Conservation (phyloP, 2,329 filamentous ascomycete species). For the Knufia fluminis region DNA sequence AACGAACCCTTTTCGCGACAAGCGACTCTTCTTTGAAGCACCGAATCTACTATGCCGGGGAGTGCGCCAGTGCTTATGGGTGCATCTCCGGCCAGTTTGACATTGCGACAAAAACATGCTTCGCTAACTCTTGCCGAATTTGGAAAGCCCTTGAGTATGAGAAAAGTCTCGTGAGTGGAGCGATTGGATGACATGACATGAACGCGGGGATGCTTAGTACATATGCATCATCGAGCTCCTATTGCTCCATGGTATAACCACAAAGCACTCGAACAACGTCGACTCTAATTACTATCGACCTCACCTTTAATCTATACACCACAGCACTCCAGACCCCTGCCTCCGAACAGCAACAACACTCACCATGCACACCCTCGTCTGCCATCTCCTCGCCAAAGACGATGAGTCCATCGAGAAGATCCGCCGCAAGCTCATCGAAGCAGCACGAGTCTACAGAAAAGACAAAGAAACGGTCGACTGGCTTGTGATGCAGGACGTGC, state of each 20-base stretch:
- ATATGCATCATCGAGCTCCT: too few relatives aligned
- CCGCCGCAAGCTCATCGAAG: conserved; percentile 63
- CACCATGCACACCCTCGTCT: conserved; percentile 22
- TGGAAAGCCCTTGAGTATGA: not conserved
- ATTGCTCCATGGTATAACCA: too few relatives aligned
- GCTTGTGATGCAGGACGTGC: conserved; percentile 69
- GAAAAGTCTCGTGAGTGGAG: not conserved
- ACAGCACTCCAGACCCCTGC: too few relatives aligned
- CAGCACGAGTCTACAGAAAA: conserved; percentile 61
- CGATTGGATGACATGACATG: not conserved
- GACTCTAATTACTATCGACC: too few relatives aligned
- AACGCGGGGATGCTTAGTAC: not conserved
- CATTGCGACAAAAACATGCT: not conserved
- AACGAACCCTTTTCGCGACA: too few relatives aligned
- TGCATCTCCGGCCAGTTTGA: too few relatives aligned
- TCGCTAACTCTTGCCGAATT: not conserved
- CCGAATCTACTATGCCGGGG: too few relatives aligned
- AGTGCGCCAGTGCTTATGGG: too few relatives aligned
- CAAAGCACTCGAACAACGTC: too few relatives aligned
- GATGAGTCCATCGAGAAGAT: conserved; percentile 57
- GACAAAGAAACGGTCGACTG: conserved; percentile 63
- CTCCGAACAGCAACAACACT: too few relatives aligned
- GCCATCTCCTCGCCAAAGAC: conserved; percentile 55
- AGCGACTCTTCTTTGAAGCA: too few relatives aligned
- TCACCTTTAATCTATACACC: too few relatives aligned